A percentile compares a stretch with the other conserved stretches of the same genome.
These are phyloP conservation scores for Podospora anserina DNA, from an alignment of 495 filamentous ascomycete genomes.

Conservation along the genomic window DNA sequence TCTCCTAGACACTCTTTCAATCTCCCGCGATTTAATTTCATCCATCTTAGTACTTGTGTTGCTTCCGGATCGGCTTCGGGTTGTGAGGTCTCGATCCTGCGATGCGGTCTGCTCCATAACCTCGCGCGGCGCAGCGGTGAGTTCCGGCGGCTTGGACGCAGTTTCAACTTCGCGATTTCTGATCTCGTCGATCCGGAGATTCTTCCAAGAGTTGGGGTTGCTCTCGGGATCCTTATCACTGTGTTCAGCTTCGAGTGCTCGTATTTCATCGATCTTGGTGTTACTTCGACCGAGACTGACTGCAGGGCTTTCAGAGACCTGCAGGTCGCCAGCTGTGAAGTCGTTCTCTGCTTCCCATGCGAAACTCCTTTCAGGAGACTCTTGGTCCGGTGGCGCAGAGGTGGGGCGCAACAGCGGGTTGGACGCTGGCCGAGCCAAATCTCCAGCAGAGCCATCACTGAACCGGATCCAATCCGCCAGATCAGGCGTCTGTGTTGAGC, in stretches of 20 bases:
- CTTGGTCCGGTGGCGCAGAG: constrained; percentile 30
- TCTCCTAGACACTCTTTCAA: constrained; percentile 55
- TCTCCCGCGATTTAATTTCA: constrained; percentile 56
- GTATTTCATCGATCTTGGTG: constrained; percentile 42
- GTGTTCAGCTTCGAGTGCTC: constrained; percentile 38
- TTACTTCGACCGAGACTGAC: constrained; percentile 43
- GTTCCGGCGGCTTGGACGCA: constrained; percentile 20
- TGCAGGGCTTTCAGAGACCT: constrained; percentile 60
- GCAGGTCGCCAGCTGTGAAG: constrained; percentile 61
- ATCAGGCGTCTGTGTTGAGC: constrained; percentile 5
- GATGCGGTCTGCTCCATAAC: constrained; percentile 4
- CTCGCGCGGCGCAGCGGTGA: constrained; percentile 2
- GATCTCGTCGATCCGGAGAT: constrained; percentile 49
- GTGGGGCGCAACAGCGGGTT: constrained; percentile 36
- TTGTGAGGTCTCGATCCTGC: background rate
- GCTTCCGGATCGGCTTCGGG: constrained; percentile 18
- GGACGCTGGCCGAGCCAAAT: constrained; percentile 19
- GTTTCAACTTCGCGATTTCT: constrained; percentile 50
- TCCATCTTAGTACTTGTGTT: constrained; percentile 46
- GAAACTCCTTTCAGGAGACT: constrained; percentile 47
- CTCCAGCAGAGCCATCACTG: constrained; percentile 37
- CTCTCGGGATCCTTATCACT: constrained; percentile 10
- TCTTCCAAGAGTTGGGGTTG: constrained; percentile 6
- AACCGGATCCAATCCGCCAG: constrained; percentile 27
- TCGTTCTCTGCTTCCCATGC: constrained; percentile 59